Percentiles rank a stretch among this genome's conserved stretches.
phyloP scores from a whole-genome alignment of 148 eudicot species.

The Linanthus parryae region DNA sequence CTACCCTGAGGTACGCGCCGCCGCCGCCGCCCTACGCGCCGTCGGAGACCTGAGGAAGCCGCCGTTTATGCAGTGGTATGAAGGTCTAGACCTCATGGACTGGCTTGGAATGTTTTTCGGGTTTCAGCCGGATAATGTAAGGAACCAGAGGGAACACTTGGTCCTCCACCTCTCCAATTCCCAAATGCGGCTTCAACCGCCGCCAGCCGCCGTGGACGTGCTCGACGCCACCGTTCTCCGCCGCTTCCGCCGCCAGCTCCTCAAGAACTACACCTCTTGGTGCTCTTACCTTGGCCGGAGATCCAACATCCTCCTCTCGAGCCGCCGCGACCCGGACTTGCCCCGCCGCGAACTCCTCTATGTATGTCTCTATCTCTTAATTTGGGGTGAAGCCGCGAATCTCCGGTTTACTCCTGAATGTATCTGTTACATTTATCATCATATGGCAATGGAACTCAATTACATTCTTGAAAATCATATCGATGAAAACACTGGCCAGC shows the following conservation, averaged over 20 bases:
- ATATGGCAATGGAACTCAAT: conserved; percentile 71
- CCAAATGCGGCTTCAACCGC: conserved; percentile 66
- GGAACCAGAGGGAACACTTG: conserved; percentile 81
- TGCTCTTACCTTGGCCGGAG: conserved; percentile 43
- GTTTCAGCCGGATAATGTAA: conserved; percentile 74
- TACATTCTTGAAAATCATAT: conserved; percentile 34
- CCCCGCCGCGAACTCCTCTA: conserved; percentile 66
- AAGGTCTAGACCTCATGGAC: conserved; percentile 61
- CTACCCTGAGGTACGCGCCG: conserved; percentile 83
- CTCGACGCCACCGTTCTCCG: conserved; percentile 48
- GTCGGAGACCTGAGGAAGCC: conserved; percentile 68
- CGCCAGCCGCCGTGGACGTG: conserved; percentile 39
- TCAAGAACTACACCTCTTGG: conserved; percentile 63
- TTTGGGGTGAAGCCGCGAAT: conserved; percentile 92
- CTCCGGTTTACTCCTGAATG: conserved; percentile 78
- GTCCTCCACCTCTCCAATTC: conserved; percentile 79
- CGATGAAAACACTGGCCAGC: conserved; percentile 51
- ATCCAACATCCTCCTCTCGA: conserved; percentile 36
- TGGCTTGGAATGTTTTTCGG: conserved; percentile 80
- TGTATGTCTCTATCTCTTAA: conserved; percentile 51
- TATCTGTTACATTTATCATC: conserved; percentile 72
- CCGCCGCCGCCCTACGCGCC: conserved; percentile 50
- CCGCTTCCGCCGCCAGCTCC: conserved; percentile 46
- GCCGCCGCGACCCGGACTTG: conserved; percentile 34
- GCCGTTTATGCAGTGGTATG: conserved; percentile 44